These are phyloP conservation scores for Conringia planisiliqua DNA, from an alignment of 345 rosid species.

Conservation along the genomic window DNA sequence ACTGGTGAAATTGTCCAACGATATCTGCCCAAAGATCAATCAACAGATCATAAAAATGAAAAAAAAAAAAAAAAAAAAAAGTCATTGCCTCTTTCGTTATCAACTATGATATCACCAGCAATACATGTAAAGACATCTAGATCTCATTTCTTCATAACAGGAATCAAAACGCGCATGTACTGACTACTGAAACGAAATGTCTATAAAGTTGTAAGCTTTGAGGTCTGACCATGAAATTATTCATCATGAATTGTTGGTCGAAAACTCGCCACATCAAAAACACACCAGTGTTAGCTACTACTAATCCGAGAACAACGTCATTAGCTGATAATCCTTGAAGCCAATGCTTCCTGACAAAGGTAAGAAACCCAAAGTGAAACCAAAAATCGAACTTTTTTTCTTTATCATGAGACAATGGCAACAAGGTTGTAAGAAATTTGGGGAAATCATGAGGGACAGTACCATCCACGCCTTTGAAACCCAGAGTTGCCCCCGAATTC, in stretches of 20 bases:
- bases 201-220: neutral
- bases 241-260: conserved; percentile 53
- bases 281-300: conserved; percentile 62
- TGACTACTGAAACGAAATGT: neutral
- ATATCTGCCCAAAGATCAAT: conserved; percentile 52
- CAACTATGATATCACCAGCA: neutral
- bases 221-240: conserved; percentile 76
- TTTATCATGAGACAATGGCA: neutral
- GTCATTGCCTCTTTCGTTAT: neutral
- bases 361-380: conserved; percentile 1
- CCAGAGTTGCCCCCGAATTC: conserved; percentile 25
- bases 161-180: neutral
- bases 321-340: conserved; percentile 34
- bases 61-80: neutral
- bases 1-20: conserved; percentile 62
- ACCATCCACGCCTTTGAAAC: conserved; percentile 42
- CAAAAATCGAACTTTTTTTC: neutral
- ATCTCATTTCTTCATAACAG: neutral
- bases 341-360: conserved; percentile 64
- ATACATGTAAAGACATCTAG: neutral
- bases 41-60: neutral
- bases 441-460: neutral
- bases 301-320: conserved; percentile 62
- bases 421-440: neutral
- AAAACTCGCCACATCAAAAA: conserved; percentile 70